Evolutionary conservation across 1,139 yeast genomes (phyloP), one percentile per base, ranked within the genome.

Genomic region (Pichia sp.): DNA sequence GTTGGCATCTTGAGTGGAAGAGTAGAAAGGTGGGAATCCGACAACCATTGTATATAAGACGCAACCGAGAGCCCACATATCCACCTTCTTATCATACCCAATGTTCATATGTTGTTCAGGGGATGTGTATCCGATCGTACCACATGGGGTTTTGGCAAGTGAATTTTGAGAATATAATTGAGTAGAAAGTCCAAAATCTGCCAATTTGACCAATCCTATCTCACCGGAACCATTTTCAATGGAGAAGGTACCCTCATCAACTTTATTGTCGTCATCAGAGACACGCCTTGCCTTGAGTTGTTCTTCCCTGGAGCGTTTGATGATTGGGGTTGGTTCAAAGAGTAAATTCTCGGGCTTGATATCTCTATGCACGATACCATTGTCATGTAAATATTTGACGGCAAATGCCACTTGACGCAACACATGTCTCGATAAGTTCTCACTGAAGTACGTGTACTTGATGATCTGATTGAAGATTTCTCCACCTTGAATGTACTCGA

Each of bases 271-370:
- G 56, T 87, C 96, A 56, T 87, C 96, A 9, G 88, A 81, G 39
- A 72, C 67, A 27, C 96, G 64, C 29, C 65, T 59, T 34, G 68
- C 69, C 3, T 74, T 68, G 1, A 43, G n/a, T 32, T 53, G 59
- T 19, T 52, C 55, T 3, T 31, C 29, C n/a, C 22, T 22, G 3
- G 66, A 40, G 24, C 77, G 53, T 12, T 85, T 79, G 14, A 67
- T 56, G 44, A 68, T 69, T 2, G 74, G 78, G 31, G 80, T 75
- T 1, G 96, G 96, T 44, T 77, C 75, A 59, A 84, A 91, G 34
- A 91, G 64, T 37, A 91, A 63, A 58, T 91, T 91, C 53, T 91
- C 98, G 0, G 98, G 97, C 57, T 91, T 91, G 49, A 91, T 83
- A 59, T 91, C 98, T 38, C 98, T 70, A 58, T 91, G 98, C 15